These are phyloP conservation scores for Rhinocladiella similis DNA, from an alignment of 2,329 filamentous ascomycete species.

Conservation along the genomic window DNA sequence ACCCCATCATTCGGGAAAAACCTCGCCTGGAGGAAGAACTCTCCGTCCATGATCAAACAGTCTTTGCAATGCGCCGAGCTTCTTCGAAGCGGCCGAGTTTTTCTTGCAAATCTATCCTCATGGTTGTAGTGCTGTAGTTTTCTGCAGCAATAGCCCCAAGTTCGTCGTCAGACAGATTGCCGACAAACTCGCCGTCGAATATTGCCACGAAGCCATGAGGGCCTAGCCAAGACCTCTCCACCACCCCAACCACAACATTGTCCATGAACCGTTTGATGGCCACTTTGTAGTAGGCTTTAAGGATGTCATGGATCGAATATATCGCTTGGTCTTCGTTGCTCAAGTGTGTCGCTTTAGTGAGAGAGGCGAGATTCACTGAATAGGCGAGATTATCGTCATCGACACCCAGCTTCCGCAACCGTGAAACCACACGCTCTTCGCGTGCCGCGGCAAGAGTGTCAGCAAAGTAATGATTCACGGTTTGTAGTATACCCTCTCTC, in stretches of 20 bases:
- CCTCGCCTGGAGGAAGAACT: slow-evolving; percentile 7
- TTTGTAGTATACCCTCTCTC: slow-evolving; percentile 46
- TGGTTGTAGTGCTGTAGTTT: slow-evolving; percentile 3
- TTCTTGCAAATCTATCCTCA: not conserved
- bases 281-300: slow-evolving; percentile 63
- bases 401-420: not conserved
- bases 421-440: slow-evolving; percentile 1
- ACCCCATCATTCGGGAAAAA: slow-evolving; percentile 1
- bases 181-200: not conserved
- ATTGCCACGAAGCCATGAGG: not conserved
- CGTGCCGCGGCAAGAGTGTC: slow-evolving; percentile 38
- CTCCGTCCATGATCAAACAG: not conserved
- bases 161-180: slow-evolving; percentile 1
- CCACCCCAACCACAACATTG: slow-evolving; percentile 58
- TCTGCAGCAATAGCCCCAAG: slow-evolving; percentile 2
- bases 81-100: not conserved
- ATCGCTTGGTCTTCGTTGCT: slow-evolving; percentile 37
- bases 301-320: slow-evolving; percentile 60
- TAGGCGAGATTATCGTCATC: too few relatives aligned
- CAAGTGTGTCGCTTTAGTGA: too few relatives aligned
- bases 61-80: too few relatives aligned
- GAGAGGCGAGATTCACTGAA: too few relatives aligned
- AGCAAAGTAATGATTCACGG: slow-evolving; percentile 56
- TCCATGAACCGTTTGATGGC: slow-evolving; percentile 64
- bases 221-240: slow-evolving; percentile 37